Evolutionary conservation across 106 monocot genomes (phyloP).

Genomic region (Platanthera zijinensis): DNA sequence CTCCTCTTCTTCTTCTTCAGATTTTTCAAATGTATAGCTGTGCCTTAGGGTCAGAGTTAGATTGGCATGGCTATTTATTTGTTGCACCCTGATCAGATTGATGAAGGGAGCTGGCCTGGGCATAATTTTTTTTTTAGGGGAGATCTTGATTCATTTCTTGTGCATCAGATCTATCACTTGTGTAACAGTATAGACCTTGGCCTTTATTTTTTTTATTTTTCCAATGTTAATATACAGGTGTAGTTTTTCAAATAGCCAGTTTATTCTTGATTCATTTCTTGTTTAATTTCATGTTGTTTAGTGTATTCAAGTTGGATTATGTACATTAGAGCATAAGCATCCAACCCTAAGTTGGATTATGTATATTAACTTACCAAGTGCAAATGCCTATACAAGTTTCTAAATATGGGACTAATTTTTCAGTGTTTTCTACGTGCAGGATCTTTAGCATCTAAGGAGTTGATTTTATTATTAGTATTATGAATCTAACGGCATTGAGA

Average conservation of each 20-base stretch:
- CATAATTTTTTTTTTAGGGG: background rate
- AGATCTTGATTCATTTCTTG: conserved; percentile 9
- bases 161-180: conserved; percentile 4
- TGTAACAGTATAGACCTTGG: background rate
- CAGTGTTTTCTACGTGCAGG: too few relatives aligned
- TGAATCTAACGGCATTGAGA: too few relatives aligned
- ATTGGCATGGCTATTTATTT: background rate
- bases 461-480: too few relatives aligned
- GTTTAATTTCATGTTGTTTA: too few relatives aligned
- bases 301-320: too few relatives aligned
- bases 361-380: too few relatives aligned
- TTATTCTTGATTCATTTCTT: background rate
- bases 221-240: background rate
- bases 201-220: background rate
- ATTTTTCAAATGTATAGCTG: conserved; percentile 6
- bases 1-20: background rate
- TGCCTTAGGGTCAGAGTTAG: conserved; percentile 1
- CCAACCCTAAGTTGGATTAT: too few relatives aligned
- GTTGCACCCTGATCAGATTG: background rate
- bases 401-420: too few relatives aligned
- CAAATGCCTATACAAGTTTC: too few relatives aligned
- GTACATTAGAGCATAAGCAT: too few relatives aligned
- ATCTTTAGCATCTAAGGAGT: too few relatives aligned
- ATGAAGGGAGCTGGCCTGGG: background rate
- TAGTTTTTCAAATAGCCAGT: background rate